Percentiles rank a stretch among this genome's conserved stretches.
phyloP scores from a whole-genome alignment of 129 eudicot genomes.

The Lonicera japonica region DNA sequence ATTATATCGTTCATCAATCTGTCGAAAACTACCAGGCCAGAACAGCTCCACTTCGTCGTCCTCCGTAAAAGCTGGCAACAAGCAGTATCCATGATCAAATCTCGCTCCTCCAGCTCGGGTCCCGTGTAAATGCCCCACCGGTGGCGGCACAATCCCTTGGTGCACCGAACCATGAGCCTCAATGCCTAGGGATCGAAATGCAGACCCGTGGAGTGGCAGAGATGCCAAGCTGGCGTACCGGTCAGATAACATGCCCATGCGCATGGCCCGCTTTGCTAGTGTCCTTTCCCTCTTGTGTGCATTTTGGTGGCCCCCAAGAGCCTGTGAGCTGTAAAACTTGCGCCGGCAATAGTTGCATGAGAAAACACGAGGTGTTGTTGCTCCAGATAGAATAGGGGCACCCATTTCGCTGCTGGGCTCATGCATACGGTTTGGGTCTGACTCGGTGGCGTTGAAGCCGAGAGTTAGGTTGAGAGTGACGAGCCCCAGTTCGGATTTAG shows the following conservation, averaged over 20 bases:
- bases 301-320: slow-evolving; percentile 93
- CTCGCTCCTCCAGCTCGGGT: slow-evolving; percentile 42
- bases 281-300: slow-evolving; percentile 93
- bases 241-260: slow-evolving; percentile 67
- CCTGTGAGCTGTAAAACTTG: slow-evolving; percentile 89
- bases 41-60: slow-evolving; percentile 47
- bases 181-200: slow-evolving; percentile 53
- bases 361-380: slow-evolving; percentile 43
- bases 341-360: slow-evolving; percentile 86
- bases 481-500: slow-evolving; percentile 6
- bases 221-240: slow-evolving; percentile 78
- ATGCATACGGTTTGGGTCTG: slow-evolving; percentile 14
- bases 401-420: slow-evolving; percentile 7
- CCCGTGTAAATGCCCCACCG: slow-evolving; percentile 20
- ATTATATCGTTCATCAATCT: slow-evolving; percentile 27
- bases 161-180: slow-evolving; percentile 69
- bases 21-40: slow-evolving; percentile 87
- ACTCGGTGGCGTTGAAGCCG: slow-evolving; percentile 28
- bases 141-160: slow-evolving; percentile 21
- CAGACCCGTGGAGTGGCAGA: slow-evolving; percentile 75
- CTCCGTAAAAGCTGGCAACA: slow-evolving; percentile 46
- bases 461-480: slow-evolving; percentile 58
- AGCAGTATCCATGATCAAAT: slow-evolving; percentile 49
- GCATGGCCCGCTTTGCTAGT: slow-evolving; percentile 76
- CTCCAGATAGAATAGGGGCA: slow-evolving; percentile 21